Base-by-base conservation (phyloP, 768 basidiomycete species). In the Mycena haematopus region DNA sequence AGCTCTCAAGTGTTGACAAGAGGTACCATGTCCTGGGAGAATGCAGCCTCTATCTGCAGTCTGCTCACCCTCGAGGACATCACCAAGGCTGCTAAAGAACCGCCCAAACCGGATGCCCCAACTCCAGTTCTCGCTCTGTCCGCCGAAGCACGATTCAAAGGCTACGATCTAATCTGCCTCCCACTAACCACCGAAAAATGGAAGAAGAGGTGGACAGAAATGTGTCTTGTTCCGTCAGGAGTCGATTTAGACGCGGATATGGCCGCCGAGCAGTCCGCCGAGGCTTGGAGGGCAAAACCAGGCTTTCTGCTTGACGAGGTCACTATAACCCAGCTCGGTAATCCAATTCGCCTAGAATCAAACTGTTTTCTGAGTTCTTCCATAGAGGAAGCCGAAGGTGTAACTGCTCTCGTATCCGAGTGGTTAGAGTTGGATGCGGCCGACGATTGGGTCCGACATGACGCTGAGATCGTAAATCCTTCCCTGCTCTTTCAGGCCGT, bases 351-450 rank as follows among this genome's bases (percentile, higher is more conserved):
- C 49, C 65, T 63, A 60, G 35, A 65, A 42, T 27, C 65, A 19
- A 50, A 67, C 36, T 14, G 19, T 38, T 49, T 22, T 45, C 46
- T 60, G 46, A 42, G 58, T 44, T 54, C 35, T 31, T 46, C 24
- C 10, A 21, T 68, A 93, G 92, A 92, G 74, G 91, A 94, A 69
- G 85, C 87, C 11, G 87, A 90, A 62, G 82, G 82, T 27, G 78
- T 91, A 38, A 86, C 92, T 15, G 89, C 82, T 6, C 84, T 97
- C 73, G 82, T 92, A 9, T 95, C 95, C 2, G 93, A 96, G 58
- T 99, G 97, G 97, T 82, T 99, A 3, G 94, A 97, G 74, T 81
- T 99, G 40, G 97, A 99, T 76, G 89, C 93, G 9, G 78, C 85
- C 0, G 95, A 98, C 75, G 93, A 95, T 69, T 94, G 96, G 83